Base-by-base conservation (phyloP, 805 yeast species). In the Hanseniaspora thailandica region DNA sequence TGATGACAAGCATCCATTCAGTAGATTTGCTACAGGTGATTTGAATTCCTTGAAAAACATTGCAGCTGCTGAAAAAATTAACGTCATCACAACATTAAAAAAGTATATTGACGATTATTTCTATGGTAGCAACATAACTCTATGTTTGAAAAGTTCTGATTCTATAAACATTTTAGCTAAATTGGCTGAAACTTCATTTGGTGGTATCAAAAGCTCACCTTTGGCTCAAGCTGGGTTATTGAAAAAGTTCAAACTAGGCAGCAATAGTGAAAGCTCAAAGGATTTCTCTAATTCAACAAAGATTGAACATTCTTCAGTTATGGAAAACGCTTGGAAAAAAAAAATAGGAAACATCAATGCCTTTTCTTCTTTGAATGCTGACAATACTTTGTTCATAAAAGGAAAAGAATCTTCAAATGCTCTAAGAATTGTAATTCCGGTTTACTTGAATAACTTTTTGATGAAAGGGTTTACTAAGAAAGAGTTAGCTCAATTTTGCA, bases 131-230 rank as follows among this genome's bases (percentile, higher is more conserved):
- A 79, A 72, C 41, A 76, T 80, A 77, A 67, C 80, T 0, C 49
- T 84, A 23, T 86, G 82, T 1, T 58, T 84, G 5, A 72, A 76
- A 58, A 83, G 89, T 0, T 81, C 88, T 0, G 84, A 81, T 54
- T 78, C 89, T 0, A 57, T 82, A 33, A 80, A 80, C 57, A 64
- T 68, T 25, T 62, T 84, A 34, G 76, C 75, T 41, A 82, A 77
- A 58, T 55, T 79, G 17, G 81, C 80, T 0, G 39, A 70, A 1
- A 43, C 66, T 0, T 62, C 70, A 52, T 82, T 81, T 59, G 62
- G 69, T 17, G 67, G 63, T 31, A 60, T 77, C 9, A 61, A 57
- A 28, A 38, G 50, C 2, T 40, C 53, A 7, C 52, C 55, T 8
- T 15, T 35, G 9, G 13, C 12, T 28, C 17, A 36, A 20, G 15